Conservation (phyloP, 1,139 yeast genomes). For the Chernovozyma sophiae-reginae region DNA sequence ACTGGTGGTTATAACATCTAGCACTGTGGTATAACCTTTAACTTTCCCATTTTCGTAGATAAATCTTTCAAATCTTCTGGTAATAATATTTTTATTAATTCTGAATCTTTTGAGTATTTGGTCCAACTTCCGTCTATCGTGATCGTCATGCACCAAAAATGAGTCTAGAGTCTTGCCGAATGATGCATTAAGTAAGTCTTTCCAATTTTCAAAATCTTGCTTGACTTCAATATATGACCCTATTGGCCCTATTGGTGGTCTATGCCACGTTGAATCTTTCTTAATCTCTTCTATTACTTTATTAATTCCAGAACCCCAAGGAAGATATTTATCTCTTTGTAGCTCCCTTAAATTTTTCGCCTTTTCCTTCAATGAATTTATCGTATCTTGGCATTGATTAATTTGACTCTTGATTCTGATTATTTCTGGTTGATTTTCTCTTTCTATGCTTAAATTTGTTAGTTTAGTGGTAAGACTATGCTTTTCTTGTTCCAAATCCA, state of each 20-base stretch:
- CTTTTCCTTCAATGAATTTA: conserved; percentile 12
- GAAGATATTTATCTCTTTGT: conserved; percentile 29
- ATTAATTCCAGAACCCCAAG: conserved; percentile 42
- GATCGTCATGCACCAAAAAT: conserved; percentile 62
- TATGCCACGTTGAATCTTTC: conserved; percentile 33
- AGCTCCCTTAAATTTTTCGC: conserved; percentile 16
- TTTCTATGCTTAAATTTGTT: conserved; percentile 5
- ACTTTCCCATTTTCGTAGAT: conserved; percentile 38
- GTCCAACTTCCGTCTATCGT: conserved; percentile 53
- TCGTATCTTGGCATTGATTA: conserved; percentile 8
- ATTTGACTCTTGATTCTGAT: conserved; percentile 4
- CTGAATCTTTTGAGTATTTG: conserved; percentile 32
- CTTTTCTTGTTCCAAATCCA: conserved; percentile 5
- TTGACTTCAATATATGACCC: conserved; percentile 63
- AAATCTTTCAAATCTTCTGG: conserved; percentile 55
- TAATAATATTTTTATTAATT: conserved; percentile 38
- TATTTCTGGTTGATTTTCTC: conserved; percentile 4
- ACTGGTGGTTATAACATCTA: conserved; percentile 57
- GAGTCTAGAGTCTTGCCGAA: conserved; percentile 48
- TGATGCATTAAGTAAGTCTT: conserved; percentile 53
- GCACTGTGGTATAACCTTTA: conserved; percentile 39
- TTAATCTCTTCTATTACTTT: conserved; percentile 41
- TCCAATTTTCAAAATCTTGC: conserved; percentile 54
- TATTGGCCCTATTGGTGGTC: conserved; percentile 77
- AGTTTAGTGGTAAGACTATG: conserved; percentile 6